Percentiles rank a stretch among this genome's conserved stretches.
These are phyloP conservation scores for Amesomyces nigricolor DNA, from an alignment of 2,329 filamentous ascomycete genomes.

Conservation along the genomic window DNA sequence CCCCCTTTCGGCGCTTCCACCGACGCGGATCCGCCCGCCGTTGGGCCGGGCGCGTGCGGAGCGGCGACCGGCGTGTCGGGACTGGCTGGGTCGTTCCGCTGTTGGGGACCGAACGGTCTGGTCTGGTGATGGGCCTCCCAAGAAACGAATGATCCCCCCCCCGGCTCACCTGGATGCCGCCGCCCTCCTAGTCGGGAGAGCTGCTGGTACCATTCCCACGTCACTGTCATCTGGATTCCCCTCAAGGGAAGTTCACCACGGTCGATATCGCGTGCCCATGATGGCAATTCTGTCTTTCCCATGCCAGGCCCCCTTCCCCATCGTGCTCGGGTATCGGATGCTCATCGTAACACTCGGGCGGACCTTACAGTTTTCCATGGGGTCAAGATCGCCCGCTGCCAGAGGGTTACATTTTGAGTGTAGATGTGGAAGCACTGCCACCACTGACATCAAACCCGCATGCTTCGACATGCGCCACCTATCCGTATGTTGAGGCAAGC, in stretches of 20 bases:
- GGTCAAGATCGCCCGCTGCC: background rate
- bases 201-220: too few species aligned
- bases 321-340: background rate
- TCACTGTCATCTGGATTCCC: too few species aligned
- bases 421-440: slow-evolving; percentile 2
- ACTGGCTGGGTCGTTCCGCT: slow-evolving; percentile 4
- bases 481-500: too few species aligned
- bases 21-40: slow-evolving; percentile 8
- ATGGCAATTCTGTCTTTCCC: too few species aligned
- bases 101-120: background rate
- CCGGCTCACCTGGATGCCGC: too few species aligned
- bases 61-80: background rate
- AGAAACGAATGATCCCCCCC: too few species aligned
- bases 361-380: background rate
- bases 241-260: too few species aligned
- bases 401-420: background rate
- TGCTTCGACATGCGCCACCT: background rate
- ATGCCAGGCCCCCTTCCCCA: too few species aligned
- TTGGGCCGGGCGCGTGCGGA: background rate
- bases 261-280: too few species aligned
- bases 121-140: too few species aligned
- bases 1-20: slow-evolving; percentile 6
- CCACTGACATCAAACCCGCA: background rate
- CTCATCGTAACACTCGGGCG: background rate
- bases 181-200: background rate